Evolutionary conservation across 1,284 basidiomycete genomes (phyloP).

Genomic region (Stygiomarasmius scandens): DNA sequence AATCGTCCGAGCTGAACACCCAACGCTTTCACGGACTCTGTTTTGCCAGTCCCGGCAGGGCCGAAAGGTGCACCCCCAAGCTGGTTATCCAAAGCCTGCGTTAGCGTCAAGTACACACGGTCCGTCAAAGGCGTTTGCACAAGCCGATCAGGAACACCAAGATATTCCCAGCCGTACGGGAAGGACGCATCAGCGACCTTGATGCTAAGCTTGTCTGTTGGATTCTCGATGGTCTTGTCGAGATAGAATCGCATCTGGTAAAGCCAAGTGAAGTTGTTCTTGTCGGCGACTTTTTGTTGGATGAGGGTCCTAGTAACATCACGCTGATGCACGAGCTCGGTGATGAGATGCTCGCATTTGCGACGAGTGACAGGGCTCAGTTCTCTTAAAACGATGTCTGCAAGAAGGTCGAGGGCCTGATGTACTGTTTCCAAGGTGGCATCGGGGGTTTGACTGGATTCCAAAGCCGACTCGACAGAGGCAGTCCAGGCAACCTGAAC

Average conservation of each 20-base stretch:
- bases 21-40: constrained; percentile 98
- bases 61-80: constrained; percentile 98
- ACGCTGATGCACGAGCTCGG: constrained; percentile 96
- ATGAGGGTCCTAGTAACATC: constrained; percentile 89
- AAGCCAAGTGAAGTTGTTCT: constrained; percentile 88
- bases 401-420: constrained; percentile 89
- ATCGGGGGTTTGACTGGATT: constrained; percentile 58
- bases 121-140: constrained; percentile 99
- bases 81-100: constrained; percentile 93
- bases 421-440: constrained; percentile 76
- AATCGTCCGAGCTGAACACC: constrained; percentile 97
- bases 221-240: constrained; percentile 69
- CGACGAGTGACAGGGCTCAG: constrained; percentile 87
- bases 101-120: constrained; percentile 94
- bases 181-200: constrained; percentile 92
- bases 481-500: constrained; percentile 94
- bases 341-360: constrained; percentile 99
- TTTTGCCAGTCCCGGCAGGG: constrained; percentile 98
- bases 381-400: constrained; percentile 93
- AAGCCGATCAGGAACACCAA: constrained; percentile 94
- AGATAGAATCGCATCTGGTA: constrained; percentile 99
- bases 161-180: constrained; percentile 98
- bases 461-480: constrained; percentile 78
- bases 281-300: constrained; percentile 63
- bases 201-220: constrained; percentile 80